Evolutionary conservation across 116 monocot species (phyloP).

Genomic region (Iris pallida): DNA sequence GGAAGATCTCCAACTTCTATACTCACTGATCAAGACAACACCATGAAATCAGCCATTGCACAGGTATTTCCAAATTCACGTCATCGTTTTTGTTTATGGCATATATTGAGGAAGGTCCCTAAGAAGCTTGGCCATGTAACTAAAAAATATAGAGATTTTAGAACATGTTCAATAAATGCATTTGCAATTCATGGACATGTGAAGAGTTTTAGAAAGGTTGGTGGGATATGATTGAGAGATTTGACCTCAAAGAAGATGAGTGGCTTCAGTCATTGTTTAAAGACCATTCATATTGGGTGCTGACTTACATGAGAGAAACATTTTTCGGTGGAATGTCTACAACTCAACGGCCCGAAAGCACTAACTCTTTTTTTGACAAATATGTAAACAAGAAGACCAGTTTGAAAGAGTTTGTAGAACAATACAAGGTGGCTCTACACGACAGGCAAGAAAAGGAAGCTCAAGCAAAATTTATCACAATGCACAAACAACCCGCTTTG

Average conservation of each 20-base stretch:
- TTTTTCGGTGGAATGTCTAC: slow-evolving; percentile 15
- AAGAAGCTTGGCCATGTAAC: slow-evolving; percentile 2
- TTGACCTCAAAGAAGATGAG: slow-evolving; percentile 1
- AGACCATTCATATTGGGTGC: slow-evolving; percentile 9
- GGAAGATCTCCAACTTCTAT: neutral
- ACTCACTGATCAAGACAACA: neutral
- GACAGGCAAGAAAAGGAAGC: neutral
- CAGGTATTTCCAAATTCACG: slow-evolving; percentile 1
- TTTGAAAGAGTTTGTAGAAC: slow-evolving; percentile 10
- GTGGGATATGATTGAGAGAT: neutral
- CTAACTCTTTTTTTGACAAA: slow-evolving; percentile 13
- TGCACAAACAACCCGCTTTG: neutral
- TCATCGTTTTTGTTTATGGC: slow-evolving; percentile 10
- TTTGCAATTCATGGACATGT: neutral
- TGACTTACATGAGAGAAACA: slow-evolving; percentile 1
- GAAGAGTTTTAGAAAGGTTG: slow-evolving; percentile 9
- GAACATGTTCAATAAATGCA: neutral
- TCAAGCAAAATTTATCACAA: slow-evolving; percentile 8
- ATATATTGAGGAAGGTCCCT: slow-evolving; percentile 8
- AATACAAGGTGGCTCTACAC: slow-evolving; percentile 4
- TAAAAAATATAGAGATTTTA: neutral
- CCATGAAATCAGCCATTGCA: neutral
- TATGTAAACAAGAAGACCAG: neutral
- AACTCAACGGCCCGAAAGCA: slow-evolving; percentile 14
- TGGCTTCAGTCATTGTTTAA: slow-evolving; percentile 11